These are phyloP conservation scores for Cladobotryum protrusum DNA, from an alignment of 2,329 filamentous ascomycete species.

Conservation along the genomic window DNA sequence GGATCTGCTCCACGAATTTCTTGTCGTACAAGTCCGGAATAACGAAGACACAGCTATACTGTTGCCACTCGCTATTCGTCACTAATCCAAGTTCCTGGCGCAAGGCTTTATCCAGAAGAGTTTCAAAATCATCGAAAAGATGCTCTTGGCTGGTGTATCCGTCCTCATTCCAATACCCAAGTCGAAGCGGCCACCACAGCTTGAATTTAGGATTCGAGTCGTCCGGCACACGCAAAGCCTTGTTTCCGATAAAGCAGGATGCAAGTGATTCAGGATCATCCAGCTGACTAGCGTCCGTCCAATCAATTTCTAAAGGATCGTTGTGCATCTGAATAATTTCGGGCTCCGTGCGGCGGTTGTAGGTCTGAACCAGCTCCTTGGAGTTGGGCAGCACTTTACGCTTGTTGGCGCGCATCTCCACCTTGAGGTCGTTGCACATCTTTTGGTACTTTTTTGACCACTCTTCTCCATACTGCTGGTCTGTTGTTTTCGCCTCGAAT, in stretches of 20 bases:
- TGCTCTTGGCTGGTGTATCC: conserved; percentile 78
- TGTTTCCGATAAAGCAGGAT: conserved; percentile 70
- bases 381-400: conserved; percentile 94
- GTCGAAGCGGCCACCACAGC: conserved; percentile 82
- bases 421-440: conserved; percentile 80
- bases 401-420: conserved; percentile 89
- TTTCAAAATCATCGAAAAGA: conserved; percentile 79
- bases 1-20: conserved; percentile 74
- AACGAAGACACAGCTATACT: conserved; percentile 95
- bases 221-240: conserved; percentile 82
- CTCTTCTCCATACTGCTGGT: conserved; percentile 85
- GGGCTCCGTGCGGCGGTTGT: conserved; percentile 76
- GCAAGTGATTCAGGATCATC: conserved; percentile 57
- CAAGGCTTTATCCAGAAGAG: conserved; percentile 80
- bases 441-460: conserved; percentile 68
- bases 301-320: conserved; percentile 87
- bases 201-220: conserved; percentile 84
- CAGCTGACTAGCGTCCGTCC: conserved; percentile 72
- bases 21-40: conserved; percentile 97
- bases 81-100: conserved; percentile 75
- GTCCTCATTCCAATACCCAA: conserved; percentile 84
- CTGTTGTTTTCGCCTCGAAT: conserved; percentile 53
- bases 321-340: conserved; percentile 93
- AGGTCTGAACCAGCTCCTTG: conserved; percentile 91
- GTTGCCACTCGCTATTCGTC: conserved; percentile 72